Evolutionary conservation across 768 basidiomycete genomes (phyloP).

Genomic region (Phanerodontia chrysosporium): DNA sequence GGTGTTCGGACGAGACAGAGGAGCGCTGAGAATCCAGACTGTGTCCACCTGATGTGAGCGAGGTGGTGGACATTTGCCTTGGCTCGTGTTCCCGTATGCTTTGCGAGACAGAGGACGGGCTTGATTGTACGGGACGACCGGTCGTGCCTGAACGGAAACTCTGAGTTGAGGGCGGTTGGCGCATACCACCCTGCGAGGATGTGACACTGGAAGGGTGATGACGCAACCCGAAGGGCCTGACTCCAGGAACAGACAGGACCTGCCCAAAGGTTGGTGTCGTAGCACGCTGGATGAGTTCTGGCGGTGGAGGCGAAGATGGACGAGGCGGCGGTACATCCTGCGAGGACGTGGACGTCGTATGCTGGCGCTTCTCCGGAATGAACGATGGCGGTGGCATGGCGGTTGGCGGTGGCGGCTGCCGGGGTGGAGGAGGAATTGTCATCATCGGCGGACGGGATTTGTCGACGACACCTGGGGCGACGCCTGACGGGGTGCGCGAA

Average conservation of each 20-base stretch:
- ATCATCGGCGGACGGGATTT: constrained; percentile 84
- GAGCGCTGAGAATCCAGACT: constrained; percentile 70
- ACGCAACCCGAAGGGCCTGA: constrained; percentile 43
- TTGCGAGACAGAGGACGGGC: constrained; percentile 44
- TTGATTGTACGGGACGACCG: constrained; percentile 43
- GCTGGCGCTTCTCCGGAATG: constrained; percentile 64
- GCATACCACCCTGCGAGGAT: constrained; percentile 59
- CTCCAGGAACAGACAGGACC: constrained; percentile 51
- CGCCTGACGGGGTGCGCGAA: constrained; percentile 59
- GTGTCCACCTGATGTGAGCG: constrained; percentile 59
- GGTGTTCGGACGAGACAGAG: constrained; percentile 78
- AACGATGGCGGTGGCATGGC: constrained; percentile 73
- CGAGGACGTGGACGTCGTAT: constrained; percentile 39
- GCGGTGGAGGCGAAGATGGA: constrained; percentile 89
- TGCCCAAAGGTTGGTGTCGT: constrained; percentile 80
- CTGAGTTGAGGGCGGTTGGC: constrained; percentile 71
- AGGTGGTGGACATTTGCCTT: constrained; percentile 61
- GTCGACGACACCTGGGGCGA: constrained; percentile 49
- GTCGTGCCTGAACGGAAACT: constrained; percentile 77
- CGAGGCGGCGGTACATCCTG: constrained; percentile 73
- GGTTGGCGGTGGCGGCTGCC: constrained; percentile 68
- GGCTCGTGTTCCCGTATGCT: constrained; percentile 49
- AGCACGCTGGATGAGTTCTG: constrained; percentile 88
- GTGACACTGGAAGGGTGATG: constrained; percentile 76
- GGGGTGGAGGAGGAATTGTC: constrained; percentile 73